Evolutionary conservation across 2,329 filamentous ascomycete species (phyloP).

Genomic region (Chaetomium globosum): DNA sequence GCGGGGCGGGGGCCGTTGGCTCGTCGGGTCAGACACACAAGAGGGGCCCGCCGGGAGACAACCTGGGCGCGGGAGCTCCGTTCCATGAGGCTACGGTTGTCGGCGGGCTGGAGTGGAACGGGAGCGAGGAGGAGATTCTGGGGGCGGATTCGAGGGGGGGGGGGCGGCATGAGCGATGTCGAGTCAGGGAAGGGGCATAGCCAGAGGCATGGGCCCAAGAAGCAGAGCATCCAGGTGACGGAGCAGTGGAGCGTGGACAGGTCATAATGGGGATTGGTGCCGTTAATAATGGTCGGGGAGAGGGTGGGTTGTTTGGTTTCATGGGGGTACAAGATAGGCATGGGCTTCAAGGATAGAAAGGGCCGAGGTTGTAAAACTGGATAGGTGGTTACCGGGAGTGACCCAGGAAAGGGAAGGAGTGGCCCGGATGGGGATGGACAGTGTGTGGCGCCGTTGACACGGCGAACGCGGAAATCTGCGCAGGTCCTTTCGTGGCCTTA

Average conservation of each 20-base stretch:
- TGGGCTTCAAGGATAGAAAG: not conserved
- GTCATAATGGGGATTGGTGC: not conserved
- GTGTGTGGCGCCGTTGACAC: not conserved
- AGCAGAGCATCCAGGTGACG: slow-evolving; percentile 7
- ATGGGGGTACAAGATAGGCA: not conserved
- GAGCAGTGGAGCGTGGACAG: slow-evolving; percentile 6
- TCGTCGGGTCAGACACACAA: not conserved
- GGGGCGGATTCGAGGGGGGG: not conserved
- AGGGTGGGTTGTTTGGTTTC: not conserved
- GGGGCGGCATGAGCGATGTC: not conserved
- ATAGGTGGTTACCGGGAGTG: not conserved
- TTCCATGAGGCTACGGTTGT: not conserved
- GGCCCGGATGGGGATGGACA: not conserved
- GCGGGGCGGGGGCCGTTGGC: too few relatives aligned
- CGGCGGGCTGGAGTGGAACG: not conserved
- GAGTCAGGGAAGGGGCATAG: not conserved
- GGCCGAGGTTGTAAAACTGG: not conserved
- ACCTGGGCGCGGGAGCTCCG: not conserved
- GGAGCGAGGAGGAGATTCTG: slow-evolving; percentile 10
- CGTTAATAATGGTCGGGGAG: not conserved
- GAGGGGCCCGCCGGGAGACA: not conserved
- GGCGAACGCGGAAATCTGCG: not conserved
- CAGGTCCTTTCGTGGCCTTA: not conserved
- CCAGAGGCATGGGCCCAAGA: not conserved
- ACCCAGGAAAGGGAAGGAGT: not conserved